Base-by-base conservation (phyloP, 306 rosid species). In the Quercus berberidifolia region DNA sequence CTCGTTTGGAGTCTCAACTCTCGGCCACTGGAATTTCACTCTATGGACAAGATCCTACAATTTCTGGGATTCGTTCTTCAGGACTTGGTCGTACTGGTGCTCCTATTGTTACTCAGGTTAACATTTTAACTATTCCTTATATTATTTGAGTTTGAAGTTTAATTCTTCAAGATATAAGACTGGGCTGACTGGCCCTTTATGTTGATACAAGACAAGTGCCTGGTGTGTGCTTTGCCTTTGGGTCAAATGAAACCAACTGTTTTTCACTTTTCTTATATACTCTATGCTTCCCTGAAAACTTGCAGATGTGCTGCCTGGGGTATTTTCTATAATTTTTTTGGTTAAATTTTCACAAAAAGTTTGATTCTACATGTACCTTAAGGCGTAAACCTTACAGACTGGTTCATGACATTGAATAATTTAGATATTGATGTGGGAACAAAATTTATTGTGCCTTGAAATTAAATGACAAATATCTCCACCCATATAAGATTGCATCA, bases 41-140 rank as follows among this genome's bases (percentile, higher is more conserved):
- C 15, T 92, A 88, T 52, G 93, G 94, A 59, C 94, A 89, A 69
- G 97, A 94, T 75, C 82, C 92, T 57, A 67, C 90, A 60, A 81
- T 90, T 74, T 79, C 95, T 63, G 87, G 91, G 73, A 71, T 96
- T 75, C 98, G 96, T 73, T 85, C 98, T 76, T 84, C 98, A 5
- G 93, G 94, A 43, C 86, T 89, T 73, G 79, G 87, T 77, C 98
- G 94, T 67, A 72, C 83, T 33, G 86, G 83, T 83, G 90, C 90
- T 79, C 92, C 99, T 74, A 88, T 96, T 80, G 93, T 96, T 75
- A 91, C 99, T 79, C 97, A 90, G 88, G 99, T 96, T 74, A 71
- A 89, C 74, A 64, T 70, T 79, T 71, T 75, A 26, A 78, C 64
- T 38, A 17, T 71, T 60, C 35, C 58, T 30, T 6, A 54, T 51